phyloP scores from a whole-genome alignment of 2,329 filamentous ascomycete genomes.

The Purpureocillium takamizusanense region DNA sequence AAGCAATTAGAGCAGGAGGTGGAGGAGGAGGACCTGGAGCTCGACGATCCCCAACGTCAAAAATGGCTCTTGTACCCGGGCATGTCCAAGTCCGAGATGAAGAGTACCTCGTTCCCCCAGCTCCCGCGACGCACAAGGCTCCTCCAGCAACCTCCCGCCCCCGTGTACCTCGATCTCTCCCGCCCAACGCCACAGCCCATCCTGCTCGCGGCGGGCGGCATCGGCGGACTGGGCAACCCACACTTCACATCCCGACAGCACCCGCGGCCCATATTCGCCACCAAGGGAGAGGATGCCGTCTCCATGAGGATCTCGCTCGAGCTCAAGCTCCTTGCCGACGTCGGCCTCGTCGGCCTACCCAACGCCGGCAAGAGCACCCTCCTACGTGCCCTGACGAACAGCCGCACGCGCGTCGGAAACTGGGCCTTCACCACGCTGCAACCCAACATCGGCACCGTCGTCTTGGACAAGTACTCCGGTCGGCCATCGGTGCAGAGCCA shows the following conservation, averaged over 20 bases:
- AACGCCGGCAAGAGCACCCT: conserved; percentile 96
- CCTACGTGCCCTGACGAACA: conserved; percentile 78
- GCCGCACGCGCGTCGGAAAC: conserved; percentile 77
- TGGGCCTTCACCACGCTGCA: conserved; percentile 97
- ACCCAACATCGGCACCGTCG: conserved; percentile 91
- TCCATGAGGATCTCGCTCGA: conserved; percentile 77
- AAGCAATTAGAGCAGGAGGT: conserved; percentile 3
- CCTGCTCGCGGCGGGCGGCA: conserved; percentile 75
- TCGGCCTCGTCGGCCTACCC: conserved; percentile 87
- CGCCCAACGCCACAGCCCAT: conserved; percentile 75
- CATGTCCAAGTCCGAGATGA: conserved; percentile 60
- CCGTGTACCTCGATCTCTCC: conserved; percentile 65
- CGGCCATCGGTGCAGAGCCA: conserved; percentile 46
- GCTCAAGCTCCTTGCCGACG: conserved; percentile 88
- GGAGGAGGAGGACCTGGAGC: conserved; percentile 25
- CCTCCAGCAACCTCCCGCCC: conserved; percentile 61
- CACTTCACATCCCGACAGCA: conserved; percentile 77
- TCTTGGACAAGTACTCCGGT: conserved; percentile 79
- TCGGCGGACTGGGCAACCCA: conserved; percentile 87
- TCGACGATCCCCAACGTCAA: conserved; percentile 43
- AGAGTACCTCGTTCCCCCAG: conserved; percentile 36
- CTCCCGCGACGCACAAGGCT: conserved; percentile 42
- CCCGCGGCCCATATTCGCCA: conserved; percentile 76
- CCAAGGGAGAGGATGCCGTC: conserved; percentile 72
- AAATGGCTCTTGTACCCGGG: conserved; percentile 87